Conservation (phyloP, 1,139 yeast genomes). For the Candida sp. region DNA sequence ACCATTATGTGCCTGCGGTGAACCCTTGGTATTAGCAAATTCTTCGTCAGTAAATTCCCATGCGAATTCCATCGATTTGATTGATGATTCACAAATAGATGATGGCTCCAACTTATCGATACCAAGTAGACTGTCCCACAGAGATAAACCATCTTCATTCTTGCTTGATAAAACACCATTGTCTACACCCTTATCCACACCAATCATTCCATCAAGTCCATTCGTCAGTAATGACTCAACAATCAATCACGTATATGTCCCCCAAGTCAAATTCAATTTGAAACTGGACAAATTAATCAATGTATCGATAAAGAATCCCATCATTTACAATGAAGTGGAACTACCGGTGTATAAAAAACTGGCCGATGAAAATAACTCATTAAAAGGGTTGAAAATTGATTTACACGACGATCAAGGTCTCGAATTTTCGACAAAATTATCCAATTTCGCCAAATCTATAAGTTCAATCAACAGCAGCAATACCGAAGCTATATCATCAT, state of each 20-base stretch:
- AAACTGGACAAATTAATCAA: neutral
- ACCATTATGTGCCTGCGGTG: conserved; percentile 1
- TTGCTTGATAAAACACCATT: no score
- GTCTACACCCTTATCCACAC: neutral
- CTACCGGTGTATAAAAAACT: no score
- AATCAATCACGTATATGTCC: neutral
- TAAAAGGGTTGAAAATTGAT: neutral
- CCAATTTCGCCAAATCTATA: neutral
- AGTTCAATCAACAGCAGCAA: neutral
- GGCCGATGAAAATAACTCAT: neutral
- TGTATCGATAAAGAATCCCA: neutral
- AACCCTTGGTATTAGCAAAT: neutral
- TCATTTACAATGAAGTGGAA: neutral
- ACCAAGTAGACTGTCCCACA: neutral
- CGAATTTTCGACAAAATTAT: neutral
- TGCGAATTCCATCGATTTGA: neutral
- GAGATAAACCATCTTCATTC: neutral
- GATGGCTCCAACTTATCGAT: neutral
- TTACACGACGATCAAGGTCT: neutral
- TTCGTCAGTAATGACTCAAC: neutral
- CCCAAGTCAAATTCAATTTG: neutral
- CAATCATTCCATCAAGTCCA: neutral
- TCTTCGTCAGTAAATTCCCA: neutral
- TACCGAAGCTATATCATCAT: neutral
- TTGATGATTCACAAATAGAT: neutral